Evolutionary conservation across 352 stramenopile species (phyloP).

Genomic region (Phytophthora europaea): DNA sequence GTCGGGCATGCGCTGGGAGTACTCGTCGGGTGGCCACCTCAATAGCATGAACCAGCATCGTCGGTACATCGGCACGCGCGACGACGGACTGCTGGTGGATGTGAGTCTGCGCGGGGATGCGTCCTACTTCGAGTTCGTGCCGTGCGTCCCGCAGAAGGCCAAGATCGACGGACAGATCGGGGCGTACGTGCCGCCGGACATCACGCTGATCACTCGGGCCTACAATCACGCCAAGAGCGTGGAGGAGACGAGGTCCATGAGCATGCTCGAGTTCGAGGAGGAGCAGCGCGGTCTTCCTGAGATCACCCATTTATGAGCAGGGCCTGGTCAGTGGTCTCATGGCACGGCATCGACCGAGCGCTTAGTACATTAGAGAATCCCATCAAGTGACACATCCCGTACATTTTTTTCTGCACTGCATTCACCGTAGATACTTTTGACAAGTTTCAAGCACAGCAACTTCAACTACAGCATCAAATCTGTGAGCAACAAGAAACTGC

Average conservation of each 20-base stretch:
- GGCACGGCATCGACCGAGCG: background rate
- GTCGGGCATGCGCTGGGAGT: conserved; percentile 73
- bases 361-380: conserved; percentile 32
- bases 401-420: conserved; percentile 5
- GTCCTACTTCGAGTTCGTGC: conserved; percentile 75
- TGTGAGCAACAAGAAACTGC: conserved; percentile 1
- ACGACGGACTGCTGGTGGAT: conserved; percentile 71
- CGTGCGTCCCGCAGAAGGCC: conserved; percentile 28
- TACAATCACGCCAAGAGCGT: conserved; percentile 69
- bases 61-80: conserved; percentile 72
- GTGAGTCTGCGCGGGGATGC: conserved; percentile 76
- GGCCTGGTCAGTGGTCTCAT: conserved; percentile 1
- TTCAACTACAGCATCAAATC: conserved; percentile 4
- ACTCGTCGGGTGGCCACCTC: conserved; percentile 68
- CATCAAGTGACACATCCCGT: conserved; percentile 26
- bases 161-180: conserved; percentile 12
- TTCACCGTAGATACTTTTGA: background rate
- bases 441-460: background rate
- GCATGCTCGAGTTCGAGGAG: conserved; percentile 68
- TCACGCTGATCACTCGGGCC: conserved; percentile 50
- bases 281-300: conserved; percentile 31
- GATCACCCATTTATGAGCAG: conserved; percentile 25
- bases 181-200: conserved; percentile 60
- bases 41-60: conserved; percentile 89
- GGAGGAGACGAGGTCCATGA: conserved; percentile 59